Evolutionary conservation across 306 rosid genomes (phyloP).

Genomic region (Heteromeles arbutifolia): DNA sequence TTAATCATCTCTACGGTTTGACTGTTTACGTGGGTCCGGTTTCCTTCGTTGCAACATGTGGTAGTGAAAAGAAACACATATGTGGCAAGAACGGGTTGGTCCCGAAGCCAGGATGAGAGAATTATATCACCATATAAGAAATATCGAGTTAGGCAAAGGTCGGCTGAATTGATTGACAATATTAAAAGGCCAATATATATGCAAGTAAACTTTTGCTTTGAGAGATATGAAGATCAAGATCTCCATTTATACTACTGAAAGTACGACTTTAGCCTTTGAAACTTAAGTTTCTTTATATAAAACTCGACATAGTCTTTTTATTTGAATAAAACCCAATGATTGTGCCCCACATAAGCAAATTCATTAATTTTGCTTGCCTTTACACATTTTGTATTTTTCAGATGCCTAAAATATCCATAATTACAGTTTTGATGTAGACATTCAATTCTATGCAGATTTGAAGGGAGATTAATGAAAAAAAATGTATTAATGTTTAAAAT

Average conservation of each 20-base stretch:
- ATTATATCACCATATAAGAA: not conserved
- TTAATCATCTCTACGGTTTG: not conserved
- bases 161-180: constrained; percentile 1
- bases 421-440: no score
- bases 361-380: no score
- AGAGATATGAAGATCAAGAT: not conserved
- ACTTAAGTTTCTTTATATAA: no score
- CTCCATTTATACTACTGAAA: not conserved
- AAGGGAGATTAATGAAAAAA: no score
- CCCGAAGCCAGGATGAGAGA: not conserved
- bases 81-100: constrained; percentile 27
- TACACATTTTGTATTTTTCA: no score
- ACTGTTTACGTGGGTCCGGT: constrained; percentile 35
- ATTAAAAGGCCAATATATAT: not conserved
- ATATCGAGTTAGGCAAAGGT: constrained; percentile 26
- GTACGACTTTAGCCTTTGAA: no score
- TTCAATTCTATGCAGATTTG: no score
- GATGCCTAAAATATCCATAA: no score
- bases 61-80: constrained; percentile 10
- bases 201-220: not conserved
- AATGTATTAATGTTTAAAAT: no score
- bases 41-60: constrained; percentile 50
- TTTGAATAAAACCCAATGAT: no score
- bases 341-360: no score
- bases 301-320: no score